Evolutionary conservation across 176 grass and related monocot species (phyloP), one percentile per base, ranked within the genome.

Genomic region (Juncus effusus): DNA sequence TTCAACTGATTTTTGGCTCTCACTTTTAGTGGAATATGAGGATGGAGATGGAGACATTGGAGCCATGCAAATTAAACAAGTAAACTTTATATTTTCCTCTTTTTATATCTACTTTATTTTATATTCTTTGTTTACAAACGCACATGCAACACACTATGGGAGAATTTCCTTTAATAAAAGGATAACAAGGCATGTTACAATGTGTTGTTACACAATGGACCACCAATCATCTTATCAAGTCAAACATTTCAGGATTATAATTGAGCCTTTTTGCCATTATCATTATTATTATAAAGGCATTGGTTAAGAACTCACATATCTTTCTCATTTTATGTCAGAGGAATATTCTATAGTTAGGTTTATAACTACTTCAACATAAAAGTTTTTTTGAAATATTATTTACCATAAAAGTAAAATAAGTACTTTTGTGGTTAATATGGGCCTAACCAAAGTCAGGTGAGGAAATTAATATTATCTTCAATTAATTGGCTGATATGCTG

Each of bases 21-120:
- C 89, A 7, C 83, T 99, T 61, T 81, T 99, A 37, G 74, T 99
- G 64, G 95, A 93, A 80, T 99, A 86, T 56, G 89, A 99, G 86
- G 83, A 90, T 76, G 95, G 80, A 13, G 81, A 94, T 72, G 95
- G 95, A 36, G 95, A 99, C 74, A 80, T 99, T 54, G 95, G 94
- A 74, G 81, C 95, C 78, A 93, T 99, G 88, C 89, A 90, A 70
- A 84, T 99, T 6, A 81, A 89, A 85, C 95, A 90, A 80, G 94
- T 88, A 85, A 1, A 7, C 41, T 51, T 37, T 9, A 39, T 77
- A 42, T 16, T 47, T 74, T 61, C 19, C 19, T 28, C 19, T 61
- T 40, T 44, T 38, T 62, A 67, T 59, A n/a, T 65, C 54, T 13
- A 12, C 56, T 19, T 42, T 72, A 59, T 41, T 72, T 72, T 39